Conservation (phyloP, 2,329 filamentous ascomycete genomes). For the Fusarium nelsonii region DNA sequence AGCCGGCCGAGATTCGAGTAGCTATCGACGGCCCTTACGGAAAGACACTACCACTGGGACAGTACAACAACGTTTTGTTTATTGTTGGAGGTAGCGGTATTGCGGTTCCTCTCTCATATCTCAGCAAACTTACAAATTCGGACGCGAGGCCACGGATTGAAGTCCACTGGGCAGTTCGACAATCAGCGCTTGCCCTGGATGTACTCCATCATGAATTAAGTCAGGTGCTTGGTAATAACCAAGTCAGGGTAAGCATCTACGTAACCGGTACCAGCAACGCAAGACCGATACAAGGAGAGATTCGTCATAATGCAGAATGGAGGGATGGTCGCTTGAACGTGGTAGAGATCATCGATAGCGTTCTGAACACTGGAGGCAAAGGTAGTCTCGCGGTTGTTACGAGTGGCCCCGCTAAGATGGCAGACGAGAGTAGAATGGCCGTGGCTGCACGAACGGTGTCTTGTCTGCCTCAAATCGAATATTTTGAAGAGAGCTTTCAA, state of each 20-base stretch:
- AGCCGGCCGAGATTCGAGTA: neutral
- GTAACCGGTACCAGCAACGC: neutral
- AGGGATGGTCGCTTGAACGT: neutral
- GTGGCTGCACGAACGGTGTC: neutral
- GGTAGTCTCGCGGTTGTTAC: conserved; percentile 16
- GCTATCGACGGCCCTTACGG: conserved; percentile 16
- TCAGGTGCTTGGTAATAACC: neutral
- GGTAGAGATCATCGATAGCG: neutral
- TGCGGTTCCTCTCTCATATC: conserved; percentile 11
- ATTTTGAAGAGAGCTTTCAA: conserved; percentile 29
- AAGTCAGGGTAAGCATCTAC: neutral
- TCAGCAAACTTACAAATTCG: neutral
- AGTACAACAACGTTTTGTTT: conserved; percentile 1
- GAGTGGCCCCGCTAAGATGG: conserved; percentile 21
- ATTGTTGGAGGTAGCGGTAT: conserved; percentile 23
- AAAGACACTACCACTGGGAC: neutral
- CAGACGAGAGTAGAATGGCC: conserved; percentile 13
- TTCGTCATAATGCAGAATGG: neutral
- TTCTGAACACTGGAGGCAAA: accelerated
- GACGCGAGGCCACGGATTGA: neutral
- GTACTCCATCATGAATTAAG: conserved; percentile 1
- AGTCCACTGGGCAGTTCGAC: conserved; percentile 22
- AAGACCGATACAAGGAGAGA: neutral
- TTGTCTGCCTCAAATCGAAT: neutral
- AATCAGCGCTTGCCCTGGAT: conserved; percentile 1